phyloP scores from a whole-genome alignment of 345 rosid species.

The Linum tenue region DNA sequence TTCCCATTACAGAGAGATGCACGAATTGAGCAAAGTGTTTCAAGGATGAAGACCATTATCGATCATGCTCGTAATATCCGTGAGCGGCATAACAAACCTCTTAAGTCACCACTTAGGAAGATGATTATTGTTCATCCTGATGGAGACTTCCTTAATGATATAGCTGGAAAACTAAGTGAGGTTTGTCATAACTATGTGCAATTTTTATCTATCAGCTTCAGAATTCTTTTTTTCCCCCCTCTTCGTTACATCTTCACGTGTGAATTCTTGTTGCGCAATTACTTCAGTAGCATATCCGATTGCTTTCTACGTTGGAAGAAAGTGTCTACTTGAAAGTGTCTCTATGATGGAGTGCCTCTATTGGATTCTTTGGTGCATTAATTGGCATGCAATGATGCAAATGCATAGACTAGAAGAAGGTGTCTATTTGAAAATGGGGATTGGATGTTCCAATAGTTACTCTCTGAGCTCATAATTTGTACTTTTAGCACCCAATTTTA shows the following conservation, averaged over 20 bases:
- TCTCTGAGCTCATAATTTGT: no score
- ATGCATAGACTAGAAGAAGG: no score
- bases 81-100: slow-evolving; percentile 81
- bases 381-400: no score
- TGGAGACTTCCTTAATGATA: slow-evolving; percentile 79
- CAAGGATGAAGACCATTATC: slow-evolving; percentile 91
- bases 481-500: background rate
- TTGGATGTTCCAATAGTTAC: background rate
- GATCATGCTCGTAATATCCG: slow-evolving; percentile 97
- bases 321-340: background rate
- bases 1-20: slow-evolving; percentile 50
- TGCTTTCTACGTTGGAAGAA: background rate
- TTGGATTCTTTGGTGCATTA: no score
- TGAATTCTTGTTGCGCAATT: background rate
- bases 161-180: slow-evolving; percentile 82
- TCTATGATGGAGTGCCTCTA: background rate
- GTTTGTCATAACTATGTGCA: slow-evolving; percentile 28
- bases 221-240: background rate
- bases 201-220: background rate
- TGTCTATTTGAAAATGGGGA: background rate
- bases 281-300: background rate
- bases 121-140: slow-evolving; percentile 90
- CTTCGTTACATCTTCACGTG: background rate
- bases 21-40: slow-evolving; percentile 84
- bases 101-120: slow-evolving; percentile 94